phyloP scores from a whole-genome alignment of 2,329 filamentous ascomycete species.

The Talaromyces atroroseus region DNA sequence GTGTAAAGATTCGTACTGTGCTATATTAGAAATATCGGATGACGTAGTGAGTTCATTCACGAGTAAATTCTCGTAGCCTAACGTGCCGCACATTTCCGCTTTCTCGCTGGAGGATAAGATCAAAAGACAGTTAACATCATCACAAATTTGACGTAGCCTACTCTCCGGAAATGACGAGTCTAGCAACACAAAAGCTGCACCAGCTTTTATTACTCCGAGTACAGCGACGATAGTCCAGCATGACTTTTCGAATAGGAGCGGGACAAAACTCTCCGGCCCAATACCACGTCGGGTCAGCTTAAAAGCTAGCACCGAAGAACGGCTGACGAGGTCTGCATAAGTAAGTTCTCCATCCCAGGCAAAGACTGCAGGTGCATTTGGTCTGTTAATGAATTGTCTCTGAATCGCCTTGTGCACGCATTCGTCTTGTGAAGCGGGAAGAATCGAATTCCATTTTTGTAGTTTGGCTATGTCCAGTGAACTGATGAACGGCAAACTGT shows the following conservation, averaged over 20 bases:
- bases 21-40: not conserved
- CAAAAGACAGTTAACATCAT: not conserved
- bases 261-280: slow-evolving; percentile 22
- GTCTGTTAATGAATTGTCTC: slow-evolving; percentile 2
- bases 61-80: not conserved
- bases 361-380: slow-evolving; percentile 23
- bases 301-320: slow-evolving; percentile 26
- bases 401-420: not conserved
- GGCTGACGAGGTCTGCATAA: slow-evolving; percentile 27
- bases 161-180: slow-evolving; percentile 17
- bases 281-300: slow-evolving; percentile 27
- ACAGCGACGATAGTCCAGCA: slow-evolving; percentile 14
- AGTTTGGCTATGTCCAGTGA: not conserved
- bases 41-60: not conserved
- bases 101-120: not conserved
- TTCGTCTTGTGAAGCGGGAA: not conserved
- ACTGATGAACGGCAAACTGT: not conserved
- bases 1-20: too few relatives aligned
- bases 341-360: slow-evolving; percentile 29
- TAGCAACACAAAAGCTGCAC: slow-evolving; percentile 12
- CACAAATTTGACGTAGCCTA: not conserved
- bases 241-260: slow-evolving; percentile 19
- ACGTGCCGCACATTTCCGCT: not conserved
- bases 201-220: slow-evolving; percentile 17
- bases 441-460: not conserved